Evolutionary conservation across 371 early-diverging fungal species (phyloP), one percentile per base, ranked within the genome.

Genomic region (Rhizopus arrhizus): DNA sequence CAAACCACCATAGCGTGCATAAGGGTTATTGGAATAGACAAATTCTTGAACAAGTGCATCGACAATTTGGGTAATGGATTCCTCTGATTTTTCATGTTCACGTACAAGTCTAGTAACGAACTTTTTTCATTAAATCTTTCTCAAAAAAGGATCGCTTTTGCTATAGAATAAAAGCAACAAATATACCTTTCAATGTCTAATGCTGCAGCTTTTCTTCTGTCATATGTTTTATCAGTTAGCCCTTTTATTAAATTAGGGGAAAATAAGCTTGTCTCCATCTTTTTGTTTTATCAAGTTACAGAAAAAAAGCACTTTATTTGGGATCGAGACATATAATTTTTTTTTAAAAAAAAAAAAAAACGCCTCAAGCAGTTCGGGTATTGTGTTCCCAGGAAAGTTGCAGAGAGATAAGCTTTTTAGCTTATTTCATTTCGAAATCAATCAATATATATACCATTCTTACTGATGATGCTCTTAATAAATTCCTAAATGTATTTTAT

Each of bases 1-100:
- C 6, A 96, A 75, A 0, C 97, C 97, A 51, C 97, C 97, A 69
- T 94, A 93, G 0, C 95, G 87, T 5, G 92, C 81, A 66, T 93
- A 86, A 29, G 93, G 82, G 15, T 84, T 74, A 32, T 85, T 78
- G 0, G 95, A 92, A 62, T 90, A 90, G 2, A 90, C 89, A 74
- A 89, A 95, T 52, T 95, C 95, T 32, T 84, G 73, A 7, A 89
- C 85, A 13, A 97, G 81, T 42, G 82, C 81, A 33, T 80, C 78
- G 34, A 95, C 83, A 33, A 95, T 85, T 47, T 74, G 65, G 33
- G 78, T 77, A 42, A 91, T 80, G 53, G 83, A 76, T 10, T 75
- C 73, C 10, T 74, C 62, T 35, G 89, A 85, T 45, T 78, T 67
- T 16, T 80, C 79, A 53, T 83, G 77, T 31, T 92, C 92, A 12